Evolutionary conservation across 805 yeast genomes (phyloP), one percentile per base, ranked within the genome.

Genomic region (Starmera amethionina): DNA sequence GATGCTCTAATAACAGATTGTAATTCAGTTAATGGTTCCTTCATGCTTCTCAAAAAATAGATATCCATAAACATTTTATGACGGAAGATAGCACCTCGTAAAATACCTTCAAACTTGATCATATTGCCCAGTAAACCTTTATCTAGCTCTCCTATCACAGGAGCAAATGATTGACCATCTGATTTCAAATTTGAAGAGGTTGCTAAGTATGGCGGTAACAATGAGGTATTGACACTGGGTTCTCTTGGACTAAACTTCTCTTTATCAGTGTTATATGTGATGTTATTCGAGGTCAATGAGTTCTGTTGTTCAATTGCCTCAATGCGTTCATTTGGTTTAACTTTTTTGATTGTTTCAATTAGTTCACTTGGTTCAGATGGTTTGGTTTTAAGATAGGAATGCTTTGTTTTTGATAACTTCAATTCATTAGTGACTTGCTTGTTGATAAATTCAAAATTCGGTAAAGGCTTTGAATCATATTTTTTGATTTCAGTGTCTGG

Each of bases 71-170:
- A 78, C 63, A 79, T 64, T 16, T 63, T 62, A 54, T 79, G 83
- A 39, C 96, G 69, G 41, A 74, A 63, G 33, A 76, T 65, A 0
- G 84, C 77, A 15, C 93, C 95, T 47, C 86, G 66, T 14, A 84
- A 71, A 19, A 78, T 60, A 0, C 93, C 75, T 56, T 88, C 96
- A 14, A 88, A 62, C 41, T 61, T 64, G 32, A 70, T 60, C 32
- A 81, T 70, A 8, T 46, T 53, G 15, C 36, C 37, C 34, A 51
- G 16, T 22, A 8, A 22, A 8, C 9, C 27, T 22, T 4, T 22
- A 8, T 22, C 27, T 22, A 22, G 9, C 5, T 22, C 9, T 6
- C 7, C 9, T 22, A 2, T 8, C 9, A 7, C 9, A 22, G 27
- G 27, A 6, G 27, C 5, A 8, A 22, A 8, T 22, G 27, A 22